Evolutionary conservation across 2,329 filamentous ascomycete genomes (phyloP), one percentile per base, ranked within the genome.

Genomic region (Dothidotthia symphoricarpi): DNA sequence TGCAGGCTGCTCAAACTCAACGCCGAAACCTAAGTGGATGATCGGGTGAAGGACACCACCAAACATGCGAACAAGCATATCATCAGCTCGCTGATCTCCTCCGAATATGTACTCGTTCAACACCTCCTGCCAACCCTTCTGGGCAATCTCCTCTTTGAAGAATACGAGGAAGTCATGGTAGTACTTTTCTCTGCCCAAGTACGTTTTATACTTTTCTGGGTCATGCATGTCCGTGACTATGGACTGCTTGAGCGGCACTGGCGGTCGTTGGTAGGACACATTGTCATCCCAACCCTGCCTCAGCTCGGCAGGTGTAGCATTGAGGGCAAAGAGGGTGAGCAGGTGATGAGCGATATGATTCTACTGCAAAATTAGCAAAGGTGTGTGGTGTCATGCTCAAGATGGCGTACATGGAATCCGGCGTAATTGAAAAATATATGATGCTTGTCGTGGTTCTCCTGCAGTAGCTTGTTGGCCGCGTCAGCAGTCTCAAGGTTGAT

Each of bases 21-120:
- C 61, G 4, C 86, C 89, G 59, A 88, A 95, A 32, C 88, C 86
- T 14, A 95, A 75, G 60, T 95, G 88, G 46, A 95, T 90, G 12
- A 93, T 69, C 2, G 88, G 88, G 57, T 95, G 88, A 2, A 89
- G 53, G 46, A 91, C 76, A 0, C 85, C 82, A 12, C 75, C 77
- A 57, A 80, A 88, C 56, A 91, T 69, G 13, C 88, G 75, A 2
- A 74, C 72, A 3, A 90, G 68, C 72, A 95, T 71, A 45, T 83
- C 81, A 26, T 89, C 79, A 4, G 83, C 81, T 28, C 75, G 69
- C 28, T 81, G 75, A 38, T 83, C 78, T 2, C 77, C 78, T 3
- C 76, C 73, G 58, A 95, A 88, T 0, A 95, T 45, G 53, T 86
- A 83, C 55, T 85, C 76, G 12, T 74, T 68, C 17, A 95, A 39